These are phyloP conservation scores for Dentipellis fragilis DNA, from an alignment of 768 basidiomycete species.

Conservation along the genomic window DNA sequence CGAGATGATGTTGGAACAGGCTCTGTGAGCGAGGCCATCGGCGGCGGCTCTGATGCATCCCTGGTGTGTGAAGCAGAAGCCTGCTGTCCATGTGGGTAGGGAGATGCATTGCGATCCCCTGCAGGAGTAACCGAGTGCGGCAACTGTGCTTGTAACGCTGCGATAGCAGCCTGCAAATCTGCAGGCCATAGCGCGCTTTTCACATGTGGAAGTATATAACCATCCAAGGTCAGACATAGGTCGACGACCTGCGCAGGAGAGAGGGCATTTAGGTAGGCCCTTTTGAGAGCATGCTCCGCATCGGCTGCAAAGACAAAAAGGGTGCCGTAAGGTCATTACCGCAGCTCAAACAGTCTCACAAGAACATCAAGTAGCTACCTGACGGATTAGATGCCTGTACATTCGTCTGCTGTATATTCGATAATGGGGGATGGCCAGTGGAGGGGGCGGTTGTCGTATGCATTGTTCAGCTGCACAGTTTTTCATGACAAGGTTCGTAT, in stretches of 20 bases:
- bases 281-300: constrained; percentile 50
- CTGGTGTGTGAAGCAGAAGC: constrained; percentile 14
- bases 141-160: constrained; percentile 27
- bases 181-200: constrained; percentile 64
- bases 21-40: constrained; percentile 14
- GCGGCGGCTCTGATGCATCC: constrained; percentile 13
- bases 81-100: constrained; percentile 9
- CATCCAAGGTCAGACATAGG: constrained; percentile 63
- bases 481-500: constrained; percentile 54
- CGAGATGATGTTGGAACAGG: constrained; percentile 9
- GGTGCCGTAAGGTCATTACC: no score
- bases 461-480: constrained; percentile 70
- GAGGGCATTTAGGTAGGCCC: constrained; percentile 59
- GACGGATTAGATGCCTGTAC: constrained; percentile 14
- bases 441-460: constrained; percentile 34
- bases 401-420: constrained; percentile 11
- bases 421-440: constrained; percentile 25
- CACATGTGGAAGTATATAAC: constrained; percentile 55
- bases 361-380: constrained; percentile 2
- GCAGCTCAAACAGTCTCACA: no score
- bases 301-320: constrained; percentile 23
- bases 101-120: constrained; percentile 11
- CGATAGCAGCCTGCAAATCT: constrained; percentile 57
- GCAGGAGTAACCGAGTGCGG: constrained; percentile 9
- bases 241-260: constrained; percentile 68